Conservation (phyloP, 305 asterid genomes). For the Rubia tinctorum region DNA sequence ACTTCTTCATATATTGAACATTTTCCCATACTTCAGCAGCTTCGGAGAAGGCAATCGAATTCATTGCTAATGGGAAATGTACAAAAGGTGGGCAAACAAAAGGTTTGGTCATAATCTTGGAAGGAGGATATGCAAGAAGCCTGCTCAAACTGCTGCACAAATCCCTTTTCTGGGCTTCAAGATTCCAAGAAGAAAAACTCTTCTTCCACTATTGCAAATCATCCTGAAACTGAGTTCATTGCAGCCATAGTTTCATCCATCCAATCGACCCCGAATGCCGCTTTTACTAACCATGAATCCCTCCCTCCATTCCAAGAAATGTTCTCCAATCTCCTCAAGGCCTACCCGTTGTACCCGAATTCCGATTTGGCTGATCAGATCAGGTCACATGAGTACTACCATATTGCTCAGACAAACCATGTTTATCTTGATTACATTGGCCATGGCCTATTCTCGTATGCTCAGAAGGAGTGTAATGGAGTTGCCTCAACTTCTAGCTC, state of each 20-base stretch:
- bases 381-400: constrained; percentile 50
- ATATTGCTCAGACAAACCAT: constrained; percentile 37
- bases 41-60: neutral
- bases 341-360: constrained; percentile 37
- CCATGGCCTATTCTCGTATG: constrained; percentile 69
- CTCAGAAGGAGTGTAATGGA: constrained; percentile 35
- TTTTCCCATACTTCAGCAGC: neutral
- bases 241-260: constrained; percentile 44
- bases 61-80: neutral
- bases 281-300: constrained; percentile 75
- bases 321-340: constrained; percentile 29
- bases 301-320: constrained; percentile 47
- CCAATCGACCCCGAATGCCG: constrained; percentile 39
- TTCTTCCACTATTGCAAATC: constrained; percentile 2
- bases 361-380: constrained; percentile 53
- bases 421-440: constrained; percentile 80
- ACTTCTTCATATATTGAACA: neutral
- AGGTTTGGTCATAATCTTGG: neutral
- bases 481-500: constrained; percentile 39
- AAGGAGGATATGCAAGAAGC: constrained; percentile 41
- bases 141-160: constrained; percentile 53
- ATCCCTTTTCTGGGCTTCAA: constrained; percentile 26
- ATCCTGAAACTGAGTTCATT: constrained; percentile 35
- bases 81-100: neutral
- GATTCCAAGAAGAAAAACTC: neutral